These are phyloP conservation scores for Dissoconium aciculare DNA, from an alignment of 2,329 filamentous ascomycete species.

Conservation along the genomic window DNA sequence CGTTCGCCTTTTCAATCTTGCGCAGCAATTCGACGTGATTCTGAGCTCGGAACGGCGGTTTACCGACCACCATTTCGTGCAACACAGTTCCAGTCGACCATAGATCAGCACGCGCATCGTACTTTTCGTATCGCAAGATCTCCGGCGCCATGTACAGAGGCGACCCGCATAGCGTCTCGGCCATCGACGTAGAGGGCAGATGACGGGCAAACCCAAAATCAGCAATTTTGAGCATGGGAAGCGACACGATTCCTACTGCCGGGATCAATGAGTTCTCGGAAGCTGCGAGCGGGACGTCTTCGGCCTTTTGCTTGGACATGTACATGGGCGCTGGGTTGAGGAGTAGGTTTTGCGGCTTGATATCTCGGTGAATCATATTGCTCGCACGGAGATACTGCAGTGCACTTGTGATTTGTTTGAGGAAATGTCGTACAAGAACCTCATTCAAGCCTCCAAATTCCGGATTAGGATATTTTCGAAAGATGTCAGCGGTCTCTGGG, in stretches of 20 bases:
- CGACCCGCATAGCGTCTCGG: constrained; percentile 91
- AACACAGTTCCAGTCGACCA: constrained; percentile 96
- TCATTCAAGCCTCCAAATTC: constrained; percentile 79
- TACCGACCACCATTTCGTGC: constrained; percentile 87
- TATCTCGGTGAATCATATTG: constrained; percentile 88
- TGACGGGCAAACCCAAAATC: constrained; percentile 98
- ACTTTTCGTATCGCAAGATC: constrained; percentile 91
- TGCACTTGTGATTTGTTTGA: constrained; percentile 87
- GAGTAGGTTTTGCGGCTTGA: constrained; percentile 92
- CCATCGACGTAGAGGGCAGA: constrained; percentile 75
- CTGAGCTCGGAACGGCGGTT: constrained; percentile 75
- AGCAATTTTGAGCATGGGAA: constrained; percentile 94
- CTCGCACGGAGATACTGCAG: constrained; percentile 72
- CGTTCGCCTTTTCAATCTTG: constrained; percentile 79
- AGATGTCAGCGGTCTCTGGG: constrained; percentile 74
- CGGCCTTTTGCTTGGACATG: constrained; percentile 48
- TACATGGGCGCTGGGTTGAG: constrained; percentile 65
- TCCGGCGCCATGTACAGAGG: constrained; percentile 98
- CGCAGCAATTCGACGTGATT: constrained; percentile 91
- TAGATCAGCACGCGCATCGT: constrained; percentile 89
- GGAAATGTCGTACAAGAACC: constrained; percentile 88
- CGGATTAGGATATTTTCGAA: constrained; percentile 79
- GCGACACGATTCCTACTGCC: constrained; percentile 60
- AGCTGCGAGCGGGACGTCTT: constrained; percentile 57
- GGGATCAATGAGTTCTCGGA: constrained; percentile 71